Evolutionary conservation across 148 eudicot genomes (phyloP).

Genomic region (Polygonum aviculare): DNA sequence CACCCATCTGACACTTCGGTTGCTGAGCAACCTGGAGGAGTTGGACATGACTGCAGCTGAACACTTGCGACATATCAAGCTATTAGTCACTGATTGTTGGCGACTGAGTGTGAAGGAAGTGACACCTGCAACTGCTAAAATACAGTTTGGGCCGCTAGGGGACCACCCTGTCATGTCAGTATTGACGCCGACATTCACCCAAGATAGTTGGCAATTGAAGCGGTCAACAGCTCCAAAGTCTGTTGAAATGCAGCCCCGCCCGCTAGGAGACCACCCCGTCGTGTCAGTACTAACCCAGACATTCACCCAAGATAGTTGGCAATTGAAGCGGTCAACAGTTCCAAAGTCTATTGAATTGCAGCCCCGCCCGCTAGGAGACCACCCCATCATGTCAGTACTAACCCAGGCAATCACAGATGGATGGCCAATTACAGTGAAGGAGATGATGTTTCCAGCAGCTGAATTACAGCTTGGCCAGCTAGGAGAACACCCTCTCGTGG

Average conservation of each 20-base stretch:
- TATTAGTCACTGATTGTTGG: background rate
- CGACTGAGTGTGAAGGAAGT: background rate
- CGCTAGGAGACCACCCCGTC: background rate
- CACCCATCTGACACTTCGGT: background rate
- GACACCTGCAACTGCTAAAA: background rate
- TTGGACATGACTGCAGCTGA: constrained; percentile 5
- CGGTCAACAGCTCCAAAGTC: too few species aligned
- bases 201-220: too few species aligned
- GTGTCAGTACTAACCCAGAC: background rate
- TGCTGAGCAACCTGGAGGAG: background rate
- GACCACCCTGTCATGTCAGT: background rate
- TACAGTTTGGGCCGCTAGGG: background rate
- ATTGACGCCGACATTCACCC: too few species aligned
- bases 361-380: background rate
- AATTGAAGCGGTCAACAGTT: background rate
- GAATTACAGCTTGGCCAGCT: background rate
- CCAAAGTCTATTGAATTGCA: background rate
- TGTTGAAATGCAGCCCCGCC: too few species aligned
- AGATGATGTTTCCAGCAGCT: background rate
- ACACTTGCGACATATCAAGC: background rate
- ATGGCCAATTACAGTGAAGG: background rate
- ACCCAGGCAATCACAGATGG: background rate
- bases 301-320: background rate
- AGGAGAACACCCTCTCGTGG: background rate
- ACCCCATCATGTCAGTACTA: background rate